A percentile compares a stretch with the other conserved stretches of the same genome.
Evolutionary conservation across 2,329 filamentous ascomycete species (phyloP).

Genomic region (Claviceps sp.): DNA sequence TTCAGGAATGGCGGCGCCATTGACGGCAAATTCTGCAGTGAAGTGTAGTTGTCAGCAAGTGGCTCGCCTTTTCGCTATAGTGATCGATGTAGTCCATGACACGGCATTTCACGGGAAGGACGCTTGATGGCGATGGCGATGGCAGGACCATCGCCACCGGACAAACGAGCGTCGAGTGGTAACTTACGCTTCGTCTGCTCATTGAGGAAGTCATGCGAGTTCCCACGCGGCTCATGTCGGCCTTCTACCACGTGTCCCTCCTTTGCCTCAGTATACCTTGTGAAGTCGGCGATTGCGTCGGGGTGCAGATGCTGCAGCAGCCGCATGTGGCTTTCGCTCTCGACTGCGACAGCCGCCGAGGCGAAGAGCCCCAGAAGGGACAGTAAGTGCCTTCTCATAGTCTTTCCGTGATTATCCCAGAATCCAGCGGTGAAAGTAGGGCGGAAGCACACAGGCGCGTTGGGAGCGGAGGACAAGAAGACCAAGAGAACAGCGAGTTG

Average conservation of each 20-base stretch:
- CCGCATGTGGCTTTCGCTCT: neutral
- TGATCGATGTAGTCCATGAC: neutral
- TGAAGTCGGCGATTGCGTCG: neutral
- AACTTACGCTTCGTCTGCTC: constrained; percentile 10
- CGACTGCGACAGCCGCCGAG: neutral
- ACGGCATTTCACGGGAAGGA: too few relatives aligned
- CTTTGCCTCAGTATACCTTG: neutral
- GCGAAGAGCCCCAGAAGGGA: constrained; percentile 2
- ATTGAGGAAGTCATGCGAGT: constrained; percentile 6
- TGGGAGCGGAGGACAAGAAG: neutral
- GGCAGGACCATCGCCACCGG: too few relatives aligned
- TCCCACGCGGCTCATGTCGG: neutral
- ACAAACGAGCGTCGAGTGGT: neutral
- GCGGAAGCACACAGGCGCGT: neutral
- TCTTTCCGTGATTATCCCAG: neutral
- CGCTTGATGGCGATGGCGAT: too few relatives aligned
- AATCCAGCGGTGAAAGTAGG: neutral
- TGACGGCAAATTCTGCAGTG: constrained; percentile 41
- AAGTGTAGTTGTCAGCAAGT: neutral
- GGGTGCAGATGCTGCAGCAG: neutral
- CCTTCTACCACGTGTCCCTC: neutral
- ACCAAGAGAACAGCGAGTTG: neutral
- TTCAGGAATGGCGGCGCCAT: constrained; percentile 48
- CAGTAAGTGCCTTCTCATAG: constrained; percentile 1
- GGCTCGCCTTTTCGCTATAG: neutral